Percentiles rank a stretch among this genome's conserved stretches.
These are phyloP conservation scores for Hypoxylon intermedium DNA, from an alignment of 495 filamentous ascomycete species.

Conservation along the genomic window DNA sequence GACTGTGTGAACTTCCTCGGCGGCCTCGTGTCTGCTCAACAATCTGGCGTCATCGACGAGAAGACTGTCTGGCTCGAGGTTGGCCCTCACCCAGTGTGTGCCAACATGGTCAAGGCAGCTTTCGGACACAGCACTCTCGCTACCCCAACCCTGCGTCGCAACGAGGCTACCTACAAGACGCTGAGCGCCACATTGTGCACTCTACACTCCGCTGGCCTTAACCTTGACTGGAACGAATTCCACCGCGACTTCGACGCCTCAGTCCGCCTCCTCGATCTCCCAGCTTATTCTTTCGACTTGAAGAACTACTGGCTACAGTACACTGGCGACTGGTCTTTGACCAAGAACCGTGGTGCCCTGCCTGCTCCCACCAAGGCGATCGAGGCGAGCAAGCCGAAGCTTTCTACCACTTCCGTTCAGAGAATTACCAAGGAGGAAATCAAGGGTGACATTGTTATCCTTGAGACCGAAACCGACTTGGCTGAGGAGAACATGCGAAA, in stretches of 20 bases:
- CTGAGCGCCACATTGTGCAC: constrained; percentile 65
- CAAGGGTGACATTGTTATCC: constrained; percentile 58
- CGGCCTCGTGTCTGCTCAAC: constrained; percentile 64
- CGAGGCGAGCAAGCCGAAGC: constrained; percentile 58
- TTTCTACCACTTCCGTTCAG: constrained; percentile 60
- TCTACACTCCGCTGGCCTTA: constrained; percentile 69
- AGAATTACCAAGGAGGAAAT: constrained; percentile 63
- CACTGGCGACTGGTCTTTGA: constrained; percentile 70
- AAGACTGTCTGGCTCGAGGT: constrained; percentile 70
- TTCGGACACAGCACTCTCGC: constrained; percentile 64
- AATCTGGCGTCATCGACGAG: constrained; percentile 56
- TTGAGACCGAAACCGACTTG: constrained; percentile 74
- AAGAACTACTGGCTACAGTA: constrained; percentile 88
- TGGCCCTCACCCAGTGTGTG: constrained; percentile 73
- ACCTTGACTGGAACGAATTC: constrained; percentile 79
- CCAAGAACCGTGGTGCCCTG: constrained; percentile 71
- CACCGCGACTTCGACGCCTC: constrained; percentile 71
- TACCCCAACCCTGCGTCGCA: constrained; percentile 61
- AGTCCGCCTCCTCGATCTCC: constrained; percentile 70
- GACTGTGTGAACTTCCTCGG: constrained; percentile 77
- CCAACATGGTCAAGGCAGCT: constrained; percentile 71
- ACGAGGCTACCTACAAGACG: constrained; percentile 68
- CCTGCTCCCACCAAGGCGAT: constrained; percentile 53
- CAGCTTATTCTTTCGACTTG: constrained; percentile 77
- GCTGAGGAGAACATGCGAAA: constrained; percentile 64